These are phyloP conservation scores for Aristolochia contorta DNA, from an alignment of 164 flowering plant genomes.

Conservation along the genomic window DNA sequence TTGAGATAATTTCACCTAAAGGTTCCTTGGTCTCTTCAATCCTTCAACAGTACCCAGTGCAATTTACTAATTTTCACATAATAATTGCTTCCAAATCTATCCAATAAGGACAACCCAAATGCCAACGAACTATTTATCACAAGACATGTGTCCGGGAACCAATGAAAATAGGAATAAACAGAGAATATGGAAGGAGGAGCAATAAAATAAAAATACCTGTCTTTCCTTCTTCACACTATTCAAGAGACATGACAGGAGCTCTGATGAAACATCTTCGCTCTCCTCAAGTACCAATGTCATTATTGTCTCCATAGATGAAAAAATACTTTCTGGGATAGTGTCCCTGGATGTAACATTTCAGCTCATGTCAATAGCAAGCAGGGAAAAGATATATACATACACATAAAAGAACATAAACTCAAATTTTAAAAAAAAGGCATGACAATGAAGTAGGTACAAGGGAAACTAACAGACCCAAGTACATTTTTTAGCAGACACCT, in stretches of 20 bases:
- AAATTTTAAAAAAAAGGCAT: background rate
- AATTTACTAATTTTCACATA: too few relatives aligned
- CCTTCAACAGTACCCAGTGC: too few relatives aligned
- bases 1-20: too few relatives aligned
- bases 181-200: background rate
- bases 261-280: constrained; percentile 62
- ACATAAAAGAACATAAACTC: background rate
- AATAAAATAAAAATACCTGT: constrained; percentile 30
- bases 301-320: constrained; percentile 60
- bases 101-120: too few relatives aligned
- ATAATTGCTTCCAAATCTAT: too few relatives aligned
- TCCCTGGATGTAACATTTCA: constrained; percentile 29
- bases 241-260: constrained; percentile 44
- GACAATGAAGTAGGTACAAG: too few relatives aligned
- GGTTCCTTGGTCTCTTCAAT: too few relatives aligned
- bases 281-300: constrained; percentile 72
- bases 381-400: background rate
- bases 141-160: background rate
- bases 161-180: background rate
- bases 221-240: constrained; percentile 44
- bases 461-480: too few relatives aligned
- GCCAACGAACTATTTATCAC: too few relatives aligned
- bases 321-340: constrained; percentile 37
- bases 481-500: too few relatives aligned
- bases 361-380: background rate